Evolutionary conservation across 2,329 filamentous ascomycete species (phyloP), one percentile per base, ranked within the genome.

Genomic region (Penicillium sclerotiorum): DNA sequence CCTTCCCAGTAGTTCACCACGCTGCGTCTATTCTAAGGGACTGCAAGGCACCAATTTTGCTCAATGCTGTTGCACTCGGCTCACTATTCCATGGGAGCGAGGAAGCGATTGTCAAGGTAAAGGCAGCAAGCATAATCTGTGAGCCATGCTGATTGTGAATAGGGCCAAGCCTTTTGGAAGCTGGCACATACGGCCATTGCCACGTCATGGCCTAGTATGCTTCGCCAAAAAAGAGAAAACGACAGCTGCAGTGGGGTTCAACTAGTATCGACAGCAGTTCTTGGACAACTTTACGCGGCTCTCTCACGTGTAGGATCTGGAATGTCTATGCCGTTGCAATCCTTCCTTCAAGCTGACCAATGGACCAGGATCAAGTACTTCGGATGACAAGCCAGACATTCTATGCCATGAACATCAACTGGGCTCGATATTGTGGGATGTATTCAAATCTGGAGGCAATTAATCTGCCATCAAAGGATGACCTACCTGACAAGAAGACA

Each of bases 401-500:
- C 47, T 67, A 70, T 54, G 65, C 58, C 8, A 52, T 71, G 4
- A 62, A 59, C 4, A 69, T 71, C 49, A 63, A 62, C 41, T 71
- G 68, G 68, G 66, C 67, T 8, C 58, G 66, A 30, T 63, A 69
- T 40, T 70, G 67, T 36, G 65, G 64, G 11, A 65, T 68, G 59
- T 64, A 61, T 36, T 46, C 49, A 15, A 22, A 22, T 2, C 32
- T 45, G 3, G 36, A 47, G 11, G 13, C 11, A 11, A 18, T 37
- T 27, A 6, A 33, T 6, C n/a, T 50, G 2, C 47, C 51, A 8
- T 22, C 5, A n/a, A 8, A 17, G 25, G 37, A 45, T 17, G 47
- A 40, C 3, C 30, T 15, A n/a, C 21, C 35, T 8, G 23, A 38
- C 7, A 13, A n/a, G 4, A 47, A 42, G 8, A 13, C 37, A 4